Percentiles rank a stretch among this genome's conserved stretches.
phyloP scores from a whole-genome alignment of 345 rosid genomes.

The Eucalyptus marginata region DNA sequence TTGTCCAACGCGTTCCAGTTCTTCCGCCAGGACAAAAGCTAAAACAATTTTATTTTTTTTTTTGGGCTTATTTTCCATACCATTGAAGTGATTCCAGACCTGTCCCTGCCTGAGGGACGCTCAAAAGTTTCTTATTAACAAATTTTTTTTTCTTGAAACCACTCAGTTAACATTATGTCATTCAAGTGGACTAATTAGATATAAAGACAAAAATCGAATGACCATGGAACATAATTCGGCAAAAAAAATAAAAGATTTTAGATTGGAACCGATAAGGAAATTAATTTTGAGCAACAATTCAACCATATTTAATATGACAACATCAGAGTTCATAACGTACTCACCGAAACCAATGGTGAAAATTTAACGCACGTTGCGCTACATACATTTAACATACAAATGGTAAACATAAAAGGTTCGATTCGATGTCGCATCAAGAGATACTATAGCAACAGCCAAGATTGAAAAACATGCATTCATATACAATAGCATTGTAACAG shows the following conservation, averaged over 20 bases:
- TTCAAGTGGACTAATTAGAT: background rate
- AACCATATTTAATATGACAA: background rate
- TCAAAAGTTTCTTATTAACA: background rate
- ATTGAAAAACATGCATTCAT: background rate
- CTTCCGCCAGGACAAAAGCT: background rate
- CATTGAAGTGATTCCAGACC: background rate
- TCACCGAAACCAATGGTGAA: background rate
- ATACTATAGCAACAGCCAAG: background rate
- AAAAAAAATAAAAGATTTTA: background rate
- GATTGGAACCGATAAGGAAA: background rate
- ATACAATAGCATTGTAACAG: background rate
- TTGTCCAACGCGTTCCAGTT: background rate
- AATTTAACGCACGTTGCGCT: accelerated
- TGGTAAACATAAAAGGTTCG: background rate
- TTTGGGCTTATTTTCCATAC: background rate
- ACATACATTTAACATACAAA: background rate
- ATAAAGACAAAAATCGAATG: background rate
- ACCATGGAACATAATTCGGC: background rate
- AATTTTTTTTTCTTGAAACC: background rate
- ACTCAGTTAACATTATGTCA: background rate
- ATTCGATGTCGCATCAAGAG: background rate
- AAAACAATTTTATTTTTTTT: background rate
- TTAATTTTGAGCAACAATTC: background rate
- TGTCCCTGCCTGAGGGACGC: no score
- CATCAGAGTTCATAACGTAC: background rate